Evolutionary conservation across 176 grass and related monocot species (phyloP).

Genomic region (Hordeum vulgare): DNA sequence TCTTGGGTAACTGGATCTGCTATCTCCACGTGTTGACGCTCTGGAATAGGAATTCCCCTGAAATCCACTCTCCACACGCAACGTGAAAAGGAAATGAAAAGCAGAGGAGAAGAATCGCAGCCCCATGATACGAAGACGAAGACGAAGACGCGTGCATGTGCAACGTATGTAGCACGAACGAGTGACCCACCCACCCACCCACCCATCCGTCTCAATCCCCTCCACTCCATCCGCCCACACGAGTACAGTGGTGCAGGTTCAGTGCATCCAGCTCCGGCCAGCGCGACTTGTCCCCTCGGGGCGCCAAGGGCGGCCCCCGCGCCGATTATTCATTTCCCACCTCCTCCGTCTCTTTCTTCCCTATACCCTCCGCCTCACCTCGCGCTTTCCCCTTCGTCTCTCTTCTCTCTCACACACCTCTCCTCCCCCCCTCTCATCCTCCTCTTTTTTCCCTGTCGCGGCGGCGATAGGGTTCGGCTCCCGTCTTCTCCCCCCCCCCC

Average conservation of each 20-base stretch:
- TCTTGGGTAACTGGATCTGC: too few species aligned
- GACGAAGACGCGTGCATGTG: background rate
- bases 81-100: background rate
- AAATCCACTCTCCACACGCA: too few species aligned
- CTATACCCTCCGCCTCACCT: background rate
- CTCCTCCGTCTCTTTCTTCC: background rate
- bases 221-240: background rate
- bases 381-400: background rate
- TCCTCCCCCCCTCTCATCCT: background rate
- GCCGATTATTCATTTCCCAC: background rate
- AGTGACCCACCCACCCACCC: background rate
- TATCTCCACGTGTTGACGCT: background rate
- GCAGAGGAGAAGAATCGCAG: background rate
- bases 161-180: background rate
- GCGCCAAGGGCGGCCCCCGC: background rate
- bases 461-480: constrained; percentile 44
- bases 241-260: constrained; percentile 17
- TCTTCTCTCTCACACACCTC: background rate
- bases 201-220: background rate
- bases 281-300: constrained; percentile 23
- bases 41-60: background rate
- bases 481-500: background rate
- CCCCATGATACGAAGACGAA: background rate
- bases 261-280: constrained; percentile 12
- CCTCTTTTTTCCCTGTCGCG: constrained; percentile 49